Conservation (phyloP, 805 yeast genomes). For the Pichia insulana region DNA sequence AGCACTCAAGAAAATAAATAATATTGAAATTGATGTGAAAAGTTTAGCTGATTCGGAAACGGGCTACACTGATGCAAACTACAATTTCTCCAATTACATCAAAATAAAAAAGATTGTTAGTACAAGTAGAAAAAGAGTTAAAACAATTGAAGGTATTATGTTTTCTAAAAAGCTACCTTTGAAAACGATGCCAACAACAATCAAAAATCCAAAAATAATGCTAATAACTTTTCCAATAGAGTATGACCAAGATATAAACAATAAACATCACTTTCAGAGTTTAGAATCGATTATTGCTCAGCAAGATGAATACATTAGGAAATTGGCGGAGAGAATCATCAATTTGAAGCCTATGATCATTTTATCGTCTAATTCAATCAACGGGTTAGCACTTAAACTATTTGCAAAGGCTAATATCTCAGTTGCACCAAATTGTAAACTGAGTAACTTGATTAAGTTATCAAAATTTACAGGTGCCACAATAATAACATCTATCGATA, state of each 20-base stretch:
- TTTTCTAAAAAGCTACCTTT: constrained; percentile 79
- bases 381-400: constrained; percentile 71
- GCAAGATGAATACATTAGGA: constrained; percentile 75
- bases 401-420: constrained; percentile 70
- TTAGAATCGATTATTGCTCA: constrained; percentile 65
- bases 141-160: constrained; percentile 65
- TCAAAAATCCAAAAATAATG: constrained; percentile 66
- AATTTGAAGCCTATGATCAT: constrained; percentile 73
- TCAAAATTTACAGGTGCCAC: constrained; percentile 78
- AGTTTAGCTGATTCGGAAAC: constrained; percentile 32
- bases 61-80: constrained; percentile 49
- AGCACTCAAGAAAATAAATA: constrained; percentile 46
- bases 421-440: constrained; percentile 74
- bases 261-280: constrained; percentile 14
- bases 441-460: constrained; percentile 69
- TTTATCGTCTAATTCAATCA: constrained; percentile 67
- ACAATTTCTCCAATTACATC: constrained; percentile 82
- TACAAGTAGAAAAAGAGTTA: constrained; percentile 52
- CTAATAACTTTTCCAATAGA: constrained; percentile 85
- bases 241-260: constrained; percentile 48
- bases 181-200: constrained; percentile 60
- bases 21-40: constrained; percentile 48
- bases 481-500: constrained; percentile 78
- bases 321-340: constrained; percentile 68
- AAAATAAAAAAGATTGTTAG: constrained; percentile 83